These are phyloP conservation scores for Metschnikowia kunwiensis DNA, from an alignment of 805 yeast species.

Conservation along the genomic window DNA sequence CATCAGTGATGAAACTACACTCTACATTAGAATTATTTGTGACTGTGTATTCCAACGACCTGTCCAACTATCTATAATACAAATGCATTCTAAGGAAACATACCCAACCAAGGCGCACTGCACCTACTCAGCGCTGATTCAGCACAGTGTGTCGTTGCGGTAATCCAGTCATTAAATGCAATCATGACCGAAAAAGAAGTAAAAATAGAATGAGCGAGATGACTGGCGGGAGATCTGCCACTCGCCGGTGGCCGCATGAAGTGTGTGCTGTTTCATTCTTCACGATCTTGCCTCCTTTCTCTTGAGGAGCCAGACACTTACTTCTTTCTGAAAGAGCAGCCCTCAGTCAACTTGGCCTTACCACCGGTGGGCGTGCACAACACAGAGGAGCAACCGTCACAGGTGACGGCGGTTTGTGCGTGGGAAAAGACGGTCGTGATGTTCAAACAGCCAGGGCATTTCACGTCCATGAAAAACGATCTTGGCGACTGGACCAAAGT, in stretches of 20 bases:
- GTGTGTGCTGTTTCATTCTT: too few species aligned
- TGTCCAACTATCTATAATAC: conserved; percentile 18
- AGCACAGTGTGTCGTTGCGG: conserved; percentile 6
- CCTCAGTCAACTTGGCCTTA: conserved; percentile 99
- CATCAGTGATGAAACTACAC: too few species aligned
- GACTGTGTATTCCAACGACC: conserved; percentile 8
- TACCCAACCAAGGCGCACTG: background rate
- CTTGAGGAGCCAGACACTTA: too few species aligned
- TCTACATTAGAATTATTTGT: too few species aligned
- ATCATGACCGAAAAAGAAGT: conserved; percentile 10
- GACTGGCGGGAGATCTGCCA: conserved; percentile 3
- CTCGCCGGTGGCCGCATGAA: too few species aligned
- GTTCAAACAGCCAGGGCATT: conserved; percentile 99
- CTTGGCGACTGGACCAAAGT: conserved; percentile 96
- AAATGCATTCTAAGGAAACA: conserved; percentile 19
- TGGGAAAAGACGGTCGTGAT: conserved; percentile 99
- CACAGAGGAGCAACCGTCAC: conserved; percentile 98
- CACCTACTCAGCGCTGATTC: conserved; percentile 21
- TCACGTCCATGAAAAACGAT: conserved; percentile 99
- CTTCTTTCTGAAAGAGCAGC: conserved; percentile 99
- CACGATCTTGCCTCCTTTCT: too few species aligned
- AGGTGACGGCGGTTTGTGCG: conserved; percentile 99
- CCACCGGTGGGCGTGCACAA: conserved; percentile 99
- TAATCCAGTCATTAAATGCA: conserved; percentile 19
- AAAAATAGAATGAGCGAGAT: conserved; percentile 5